Evolutionary conservation across 2,329 filamentous ascomycete species (phyloP).

Genomic region (Hymenoscyphus scutula): DNA sequence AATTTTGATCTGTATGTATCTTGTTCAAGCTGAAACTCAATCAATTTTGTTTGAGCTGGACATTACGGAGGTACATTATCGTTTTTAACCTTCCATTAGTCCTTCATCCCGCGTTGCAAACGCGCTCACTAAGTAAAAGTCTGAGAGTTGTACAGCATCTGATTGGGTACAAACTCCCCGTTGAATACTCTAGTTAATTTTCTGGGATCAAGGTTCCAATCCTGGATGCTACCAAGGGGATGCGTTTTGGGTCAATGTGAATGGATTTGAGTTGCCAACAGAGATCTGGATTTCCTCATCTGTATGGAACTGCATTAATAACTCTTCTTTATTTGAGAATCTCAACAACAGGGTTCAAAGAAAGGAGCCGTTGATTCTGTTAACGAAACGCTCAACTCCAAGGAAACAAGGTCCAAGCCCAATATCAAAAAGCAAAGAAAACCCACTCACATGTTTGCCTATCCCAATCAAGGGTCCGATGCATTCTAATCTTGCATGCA

Average conservation of each 20-base stretch:
- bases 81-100: background rate
- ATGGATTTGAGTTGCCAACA: background rate
- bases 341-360: background rate
- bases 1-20: background rate
- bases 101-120: background rate
- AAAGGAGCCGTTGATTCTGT: background rate
- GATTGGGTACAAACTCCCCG: background rate
- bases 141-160: background rate
- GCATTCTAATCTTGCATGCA: background rate
- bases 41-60: background rate
- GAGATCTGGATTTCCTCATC: background rate
- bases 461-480: background rate
- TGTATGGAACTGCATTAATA: background rate
- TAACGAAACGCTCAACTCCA: too few species aligned
- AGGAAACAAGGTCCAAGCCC: too few species aligned
- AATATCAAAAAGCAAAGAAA: background rate
- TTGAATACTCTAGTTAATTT: background rate
- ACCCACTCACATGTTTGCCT: conserved; percentile 1
- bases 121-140: background rate
- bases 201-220: background rate
- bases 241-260: background rate
- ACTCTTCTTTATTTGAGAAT: background rate
- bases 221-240: background rate
- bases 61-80: background rate
- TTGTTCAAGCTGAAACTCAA: background rate